Evolutionary conservation across 805 yeast genomes (phyloP).

Genomic region (Clavispora santaluciae): DNA sequence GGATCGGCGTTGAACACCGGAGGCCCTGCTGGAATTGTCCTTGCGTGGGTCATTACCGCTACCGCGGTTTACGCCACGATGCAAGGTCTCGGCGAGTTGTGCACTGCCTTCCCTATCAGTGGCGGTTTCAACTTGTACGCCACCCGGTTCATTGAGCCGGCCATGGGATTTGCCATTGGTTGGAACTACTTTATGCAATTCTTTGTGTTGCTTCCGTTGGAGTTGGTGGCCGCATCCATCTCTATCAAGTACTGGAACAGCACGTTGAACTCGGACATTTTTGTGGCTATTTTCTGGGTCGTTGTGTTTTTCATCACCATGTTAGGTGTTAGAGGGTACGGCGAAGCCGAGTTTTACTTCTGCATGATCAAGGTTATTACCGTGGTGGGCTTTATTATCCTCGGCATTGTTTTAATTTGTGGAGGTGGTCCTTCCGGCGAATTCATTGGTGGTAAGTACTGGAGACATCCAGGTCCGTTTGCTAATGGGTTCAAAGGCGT

Average conservation of each 20-base stretch:
- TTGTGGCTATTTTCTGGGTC: conserved; percentile 55
- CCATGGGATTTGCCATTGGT: conserved; percentile 68
- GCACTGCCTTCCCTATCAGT: conserved; percentile 48
- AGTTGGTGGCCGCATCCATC: conserved; percentile 58
- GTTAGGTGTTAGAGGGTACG: conserved; percentile 23
- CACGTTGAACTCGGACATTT: conserved; percentile 49
- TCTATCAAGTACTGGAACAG: conserved; percentile 51
- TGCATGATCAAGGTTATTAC: conserved; percentile 62
- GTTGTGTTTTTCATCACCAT: conserved; percentile 30
- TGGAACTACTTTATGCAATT: conserved; percentile 59
- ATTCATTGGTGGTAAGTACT: conserved; percentile 19
- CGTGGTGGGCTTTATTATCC: conserved; percentile 52
- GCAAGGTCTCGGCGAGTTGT: conserved; percentile 46
- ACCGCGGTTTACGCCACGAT: conserved; percentile 30
- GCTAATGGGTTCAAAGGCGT: conserved; percentile 21
- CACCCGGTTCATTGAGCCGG: conserved; percentile 62
- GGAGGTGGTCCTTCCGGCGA: conserved; percentile 39
- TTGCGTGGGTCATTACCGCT: conserved; percentile 36
- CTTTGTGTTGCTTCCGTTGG: conserved; percentile 59
- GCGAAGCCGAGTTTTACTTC: conserved; percentile 62
- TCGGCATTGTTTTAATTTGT: conserved; percentile 47
- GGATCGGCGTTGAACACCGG: conserved; percentile 57
- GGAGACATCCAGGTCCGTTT: conserved; percentile 21
- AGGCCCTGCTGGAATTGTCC: conserved; percentile 61
- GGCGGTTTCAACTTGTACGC: conserved; percentile 52